Evolutionary conservation across 495 filamentous ascomycete genomes (phyloP), one percentile per base, ranked within the genome.

Genomic region (Tuber melanosporum): DNA sequence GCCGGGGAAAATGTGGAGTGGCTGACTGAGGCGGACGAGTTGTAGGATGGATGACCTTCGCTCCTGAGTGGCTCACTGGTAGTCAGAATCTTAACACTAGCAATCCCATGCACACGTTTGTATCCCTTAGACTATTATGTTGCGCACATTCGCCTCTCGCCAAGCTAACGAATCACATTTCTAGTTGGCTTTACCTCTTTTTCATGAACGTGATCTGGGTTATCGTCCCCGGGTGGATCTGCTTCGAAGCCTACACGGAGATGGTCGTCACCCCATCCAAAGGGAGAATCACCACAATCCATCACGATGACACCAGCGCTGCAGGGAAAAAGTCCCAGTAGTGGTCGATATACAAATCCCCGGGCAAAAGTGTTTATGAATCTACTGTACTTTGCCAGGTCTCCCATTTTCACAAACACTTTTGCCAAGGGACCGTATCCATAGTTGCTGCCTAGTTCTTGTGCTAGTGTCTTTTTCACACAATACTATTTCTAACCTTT

Each of bases 191-290:
- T 17, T 97, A 97, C 82, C 85, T 98, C 73, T 87, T 92, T 79
- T 97, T 97, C 85, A 97, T 97, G 86, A 98, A 98, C 82, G 91
- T 87, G 71, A 87, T 97, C 22, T 98, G 94, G 94, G 94, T 98
- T 42, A 88, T 89, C 78, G 86, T 94, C 75, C 94, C 94, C 1
- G 70, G 91, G 17, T 97, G 93, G 87, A 88, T 94, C 41, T 85
- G 97, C 80, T 92, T 87, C 77, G 89, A 92, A 81, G 88, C 89
- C 1, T 89, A 88, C 39, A 84, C 85, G 45, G 75, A 44, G 32
- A 52, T 80, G 36, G 71, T 80, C 1, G 70, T 77, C 4, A 73
- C 78, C 26, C 0, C 8, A 36, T 17, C 57, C 15, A 62, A n/a
- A 3, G 52, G n/a, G n/a, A 12, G 57, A 19, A 66, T 36, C 26